phyloP scores from a whole-genome alignment of 2,329 filamentous ascomycete species.

The Talaromyces sp. region DNA sequence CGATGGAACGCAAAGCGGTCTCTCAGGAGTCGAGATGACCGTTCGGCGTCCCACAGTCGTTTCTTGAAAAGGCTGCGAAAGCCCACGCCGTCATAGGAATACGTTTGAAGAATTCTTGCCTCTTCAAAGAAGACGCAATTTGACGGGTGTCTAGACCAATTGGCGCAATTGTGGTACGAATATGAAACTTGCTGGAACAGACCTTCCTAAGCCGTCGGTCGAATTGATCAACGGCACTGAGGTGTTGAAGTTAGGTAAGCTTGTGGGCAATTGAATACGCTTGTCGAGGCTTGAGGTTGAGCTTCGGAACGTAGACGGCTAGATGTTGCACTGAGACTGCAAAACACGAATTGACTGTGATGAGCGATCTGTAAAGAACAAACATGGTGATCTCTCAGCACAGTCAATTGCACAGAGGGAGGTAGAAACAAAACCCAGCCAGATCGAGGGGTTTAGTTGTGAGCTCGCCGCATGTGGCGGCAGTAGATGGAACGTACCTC shows the following conservation, averaged over 20 bases:
- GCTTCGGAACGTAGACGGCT: background rate
- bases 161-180: background rate
- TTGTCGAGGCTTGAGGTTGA: background rate
- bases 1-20: constrained; percentile 50
- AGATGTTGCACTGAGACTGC: background rate
- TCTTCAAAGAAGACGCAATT: constrained; percentile 9
- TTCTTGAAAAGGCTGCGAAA: constrained; percentile 32
- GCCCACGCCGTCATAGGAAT: constrained; percentile 13
- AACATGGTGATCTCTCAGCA: background rate
- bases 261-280: background rate
- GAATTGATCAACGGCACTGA: background rate
- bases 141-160: background rate
- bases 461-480: constrained; percentile 1
- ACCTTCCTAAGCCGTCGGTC: background rate
- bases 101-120: background rate
- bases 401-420: background rate
- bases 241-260: background rate
- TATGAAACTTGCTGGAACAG: background rate
- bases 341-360: too few species aligned
- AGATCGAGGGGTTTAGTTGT: background rate
- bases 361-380: too few species aligned
- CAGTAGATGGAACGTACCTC: constrained; percentile 1
- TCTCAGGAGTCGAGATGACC: constrained; percentile 46
- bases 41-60: constrained; percentile 47
- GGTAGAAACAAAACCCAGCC: background rate